phyloP scores from a whole-genome alignment of 2,329 filamentous ascomycete genomes.

The Chalara sp. region DNA sequence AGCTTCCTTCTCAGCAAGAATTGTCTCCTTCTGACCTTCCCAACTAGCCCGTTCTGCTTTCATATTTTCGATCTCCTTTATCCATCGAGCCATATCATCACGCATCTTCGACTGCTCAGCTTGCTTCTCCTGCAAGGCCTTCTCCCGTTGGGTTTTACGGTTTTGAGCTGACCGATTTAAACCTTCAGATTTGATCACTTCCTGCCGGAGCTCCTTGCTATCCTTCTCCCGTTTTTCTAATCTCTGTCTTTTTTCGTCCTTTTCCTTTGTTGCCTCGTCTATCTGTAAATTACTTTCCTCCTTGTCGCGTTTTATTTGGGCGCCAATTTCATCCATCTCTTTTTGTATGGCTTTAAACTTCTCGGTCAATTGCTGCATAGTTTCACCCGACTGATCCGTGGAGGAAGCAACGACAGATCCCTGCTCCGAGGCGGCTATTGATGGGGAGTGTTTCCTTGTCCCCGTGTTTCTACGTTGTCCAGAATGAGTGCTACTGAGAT shows the following conservation, averaged over 20 bases:
- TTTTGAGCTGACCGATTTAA: constrained; percentile 76
- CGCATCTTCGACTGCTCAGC: constrained; percentile 62
- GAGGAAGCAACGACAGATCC: constrained; percentile 30
- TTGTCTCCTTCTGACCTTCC: constrained; percentile 43
- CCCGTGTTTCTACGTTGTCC: constrained; percentile 58
- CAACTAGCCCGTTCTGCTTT: constrained; percentile 47
- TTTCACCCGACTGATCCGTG: constrained; percentile 53
- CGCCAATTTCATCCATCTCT: constrained; percentile 75
- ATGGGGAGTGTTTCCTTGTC: constrained; percentile 72
- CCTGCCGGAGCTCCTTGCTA: constrained; percentile 75
- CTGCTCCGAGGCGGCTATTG: constrained; percentile 37
- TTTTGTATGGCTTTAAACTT: constrained; percentile 72
- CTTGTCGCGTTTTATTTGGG: constrained; percentile 64
- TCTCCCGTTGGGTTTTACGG: constrained; percentile 72
- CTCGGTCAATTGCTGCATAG: constrained; percentile 72
- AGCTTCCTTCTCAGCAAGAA: constrained; percentile 44
- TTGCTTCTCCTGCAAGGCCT: constrained; percentile 60
- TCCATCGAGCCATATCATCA: constrained; percentile 64
- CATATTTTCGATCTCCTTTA: constrained; percentile 56
- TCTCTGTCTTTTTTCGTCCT: constrained; percentile 68
- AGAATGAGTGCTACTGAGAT: constrained; percentile 50
- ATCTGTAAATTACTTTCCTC: constrained; percentile 61
- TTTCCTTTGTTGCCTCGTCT: constrained; percentile 66
- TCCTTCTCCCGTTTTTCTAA: constrained; percentile 88
- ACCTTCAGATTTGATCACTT: constrained; percentile 73